phyloP scores from a whole-genome alignment of 2,329 filamentous ascomycete species.

The Fusarium euwallaceae region DNA sequence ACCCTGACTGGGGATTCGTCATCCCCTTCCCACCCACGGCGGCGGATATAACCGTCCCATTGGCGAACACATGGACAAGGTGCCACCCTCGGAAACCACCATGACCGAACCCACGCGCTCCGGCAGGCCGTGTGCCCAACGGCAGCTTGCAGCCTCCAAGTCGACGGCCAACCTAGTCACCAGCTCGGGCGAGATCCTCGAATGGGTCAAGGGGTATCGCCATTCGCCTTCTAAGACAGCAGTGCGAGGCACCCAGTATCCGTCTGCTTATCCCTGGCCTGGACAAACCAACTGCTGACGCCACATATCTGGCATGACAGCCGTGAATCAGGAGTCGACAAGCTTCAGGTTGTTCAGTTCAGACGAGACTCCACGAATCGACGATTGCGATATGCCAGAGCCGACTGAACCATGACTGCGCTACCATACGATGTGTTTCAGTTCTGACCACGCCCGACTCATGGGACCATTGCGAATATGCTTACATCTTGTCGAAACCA shows the following conservation, averaged over 20 bases:
- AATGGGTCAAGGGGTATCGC: conserved; percentile 47
- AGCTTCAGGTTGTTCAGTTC: conserved; percentile 28
- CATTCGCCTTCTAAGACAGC: conserved; percentile 33
- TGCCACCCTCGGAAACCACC: conserved; percentile 46
- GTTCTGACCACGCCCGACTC: conserved; percentile 37
- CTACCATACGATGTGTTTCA: conserved; percentile 40
- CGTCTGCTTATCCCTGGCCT: conserved; percentile 39
- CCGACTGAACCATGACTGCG: conserved; percentile 35
- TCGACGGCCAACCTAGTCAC: conserved; percentile 38
- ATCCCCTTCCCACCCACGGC: conserved; percentile 48
- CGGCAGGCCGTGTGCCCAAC: conserved; percentile 42
- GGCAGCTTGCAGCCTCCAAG: conserved; percentile 46
- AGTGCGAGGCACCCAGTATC: conserved; percentile 34
- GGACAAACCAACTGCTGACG: conserved; percentile 44
- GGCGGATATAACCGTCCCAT: conserved; percentile 52
- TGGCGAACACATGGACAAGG: conserved; percentile 49
- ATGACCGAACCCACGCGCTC: conserved; percentile 41
- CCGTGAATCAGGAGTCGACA: conserved; percentile 43
- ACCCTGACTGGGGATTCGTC: conserved; percentile 52
- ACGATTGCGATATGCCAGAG: conserved; percentile 35
- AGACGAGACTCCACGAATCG: conserved; percentile 43
- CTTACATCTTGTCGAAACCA: conserved; percentile 1
- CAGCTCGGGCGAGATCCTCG: conserved; percentile 48
- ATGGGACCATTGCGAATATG: conserved; percentile 20
- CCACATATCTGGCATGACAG: conserved; percentile 47